phyloP scores from a whole-genome alignment of 768 basidiomycete genomes.

The Boletus rubroflammeus region DNA sequence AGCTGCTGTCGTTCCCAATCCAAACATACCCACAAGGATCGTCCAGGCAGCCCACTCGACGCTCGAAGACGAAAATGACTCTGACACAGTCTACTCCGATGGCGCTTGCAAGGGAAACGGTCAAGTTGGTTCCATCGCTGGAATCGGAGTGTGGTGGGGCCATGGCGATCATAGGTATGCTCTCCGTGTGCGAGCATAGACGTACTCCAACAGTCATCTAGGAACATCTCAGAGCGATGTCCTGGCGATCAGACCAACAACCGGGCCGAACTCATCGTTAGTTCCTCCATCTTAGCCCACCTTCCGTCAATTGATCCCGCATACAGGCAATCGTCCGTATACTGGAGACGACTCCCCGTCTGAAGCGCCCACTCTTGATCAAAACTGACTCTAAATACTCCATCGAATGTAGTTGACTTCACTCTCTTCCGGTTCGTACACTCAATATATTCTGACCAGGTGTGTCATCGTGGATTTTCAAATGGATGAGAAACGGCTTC shows the following conservation, averaged over 20 bases:
- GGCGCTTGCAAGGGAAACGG: constrained; percentile 89
- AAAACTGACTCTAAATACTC: constrained; percentile 86
- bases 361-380: constrained; percentile 59
- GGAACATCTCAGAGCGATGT: constrained; percentile 80
- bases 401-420: constrained; percentile 57
- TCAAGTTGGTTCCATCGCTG: constrained; percentile 58
- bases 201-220: constrained; percentile 27
- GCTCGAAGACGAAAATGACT: constrained; percentile 27
- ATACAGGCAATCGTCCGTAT: constrained; percentile 83
- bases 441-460: constrained; percentile 43
- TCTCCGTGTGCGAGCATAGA: neutral
- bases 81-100: constrained; percentile 73
- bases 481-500: constrained; percentile 62
- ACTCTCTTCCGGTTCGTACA: neutral
- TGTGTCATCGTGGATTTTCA: constrained; percentile 60
- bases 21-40: neutral
- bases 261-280: constrained; percentile 80
- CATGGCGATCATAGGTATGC: constrained; percentile 52
- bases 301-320: neutral
- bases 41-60: neutral
- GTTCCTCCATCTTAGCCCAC: constrained; percentile 23
- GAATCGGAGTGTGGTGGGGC: constrained; percentile 91
- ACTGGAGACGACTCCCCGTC: constrained; percentile 65
- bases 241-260: constrained; percentile 86
- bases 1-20: neutral